These are phyloP conservation scores for Zymoseptoria passerinii DNA, from an alignment of 2,329 filamentous ascomycete species.

Conservation along the genomic window DNA sequence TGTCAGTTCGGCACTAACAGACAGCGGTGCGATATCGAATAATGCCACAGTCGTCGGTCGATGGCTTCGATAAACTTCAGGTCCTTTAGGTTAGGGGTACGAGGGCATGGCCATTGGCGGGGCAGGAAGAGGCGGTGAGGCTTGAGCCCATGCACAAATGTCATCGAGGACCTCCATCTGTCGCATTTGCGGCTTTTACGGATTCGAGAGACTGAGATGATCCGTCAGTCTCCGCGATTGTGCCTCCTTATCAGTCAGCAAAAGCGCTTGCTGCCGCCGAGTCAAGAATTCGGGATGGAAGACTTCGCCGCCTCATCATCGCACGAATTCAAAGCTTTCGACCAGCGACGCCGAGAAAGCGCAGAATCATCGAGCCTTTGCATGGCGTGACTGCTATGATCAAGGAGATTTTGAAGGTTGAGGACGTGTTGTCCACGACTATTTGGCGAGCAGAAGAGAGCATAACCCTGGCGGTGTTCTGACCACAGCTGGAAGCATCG, in stretches of 20 bases:
- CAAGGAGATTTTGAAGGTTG: background rate
- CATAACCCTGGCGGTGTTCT: background rate
- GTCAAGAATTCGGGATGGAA: background rate
- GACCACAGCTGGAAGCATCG: background rate
- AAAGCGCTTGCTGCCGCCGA: background rate
- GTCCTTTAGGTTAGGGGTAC: background rate
- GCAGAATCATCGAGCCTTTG: background rate
- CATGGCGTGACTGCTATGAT: background rate
- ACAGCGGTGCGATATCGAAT: background rate
- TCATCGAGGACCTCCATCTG: background rate
- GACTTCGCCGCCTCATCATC: no score
- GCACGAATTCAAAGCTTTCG: background rate
- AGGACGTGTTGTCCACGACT: background rate
- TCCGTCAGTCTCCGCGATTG: background rate
- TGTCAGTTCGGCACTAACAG: background rate
- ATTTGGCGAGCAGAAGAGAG: background rate
- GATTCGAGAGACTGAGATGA: background rate
- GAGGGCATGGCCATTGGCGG: background rate
- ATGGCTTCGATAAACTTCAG: background rate
- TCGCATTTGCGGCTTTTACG: background rate
- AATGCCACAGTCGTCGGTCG: background rate
- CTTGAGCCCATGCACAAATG: background rate
- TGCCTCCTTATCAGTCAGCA: background rate
- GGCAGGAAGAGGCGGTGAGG: background rate
- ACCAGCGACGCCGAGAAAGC: background rate